Conservation (phyloP, 1,284 basidiomycete species). For the Vanrija sp. region DNA sequence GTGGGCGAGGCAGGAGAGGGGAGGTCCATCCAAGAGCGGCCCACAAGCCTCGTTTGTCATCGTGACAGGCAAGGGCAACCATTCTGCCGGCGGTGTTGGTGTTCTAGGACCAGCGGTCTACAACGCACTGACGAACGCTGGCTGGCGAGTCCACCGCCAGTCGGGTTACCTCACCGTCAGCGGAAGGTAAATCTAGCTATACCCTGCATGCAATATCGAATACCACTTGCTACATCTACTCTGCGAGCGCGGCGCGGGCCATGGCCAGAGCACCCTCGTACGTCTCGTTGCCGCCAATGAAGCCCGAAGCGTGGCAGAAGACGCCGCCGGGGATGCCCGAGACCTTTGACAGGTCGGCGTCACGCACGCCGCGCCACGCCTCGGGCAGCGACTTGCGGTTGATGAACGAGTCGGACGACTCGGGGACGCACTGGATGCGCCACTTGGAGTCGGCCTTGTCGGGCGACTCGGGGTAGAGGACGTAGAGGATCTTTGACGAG, state of each 20-base stretch:
- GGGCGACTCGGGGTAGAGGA: conserved; percentile 84
- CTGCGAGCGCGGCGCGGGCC: conserved; percentile 53
- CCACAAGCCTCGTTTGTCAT: conserved; percentile 20
- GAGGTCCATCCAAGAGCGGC: neutral
- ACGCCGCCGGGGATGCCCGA: conserved; percentile 79
- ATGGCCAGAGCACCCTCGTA: conserved; percentile 80
- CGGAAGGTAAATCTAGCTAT: too few species aligned
- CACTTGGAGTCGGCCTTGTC: conserved; percentile 60
- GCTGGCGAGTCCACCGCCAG: conserved; percentile 38
- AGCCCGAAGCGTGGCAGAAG: conserved; percentile 92
- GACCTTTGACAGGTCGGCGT: conserved; percentile 68
- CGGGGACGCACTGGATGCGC: conserved; percentile 90
- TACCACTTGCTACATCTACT: neutral
- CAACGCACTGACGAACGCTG: conserved; percentile 29
- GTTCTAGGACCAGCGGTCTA: conserved; percentile 45
- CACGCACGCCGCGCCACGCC: conserved; percentile 85
- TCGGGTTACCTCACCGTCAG: conserved; percentile 40
- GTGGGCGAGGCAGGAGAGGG: conserved; percentile 60
- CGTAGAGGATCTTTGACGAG: conserved; percentile 58
- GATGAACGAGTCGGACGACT: conserved; percentile 76
- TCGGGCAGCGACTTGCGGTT: conserved; percentile 90
- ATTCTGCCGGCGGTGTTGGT: conserved; percentile 36
- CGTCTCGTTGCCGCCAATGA: conserved; percentile 94
- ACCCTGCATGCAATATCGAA: neutral
- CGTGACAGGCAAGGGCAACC: conserved; percentile 45